Base-by-base conservation (phyloP, 2,329 filamentous ascomycete genomes). In the Calonectria pseudoreteaudii region DNA sequence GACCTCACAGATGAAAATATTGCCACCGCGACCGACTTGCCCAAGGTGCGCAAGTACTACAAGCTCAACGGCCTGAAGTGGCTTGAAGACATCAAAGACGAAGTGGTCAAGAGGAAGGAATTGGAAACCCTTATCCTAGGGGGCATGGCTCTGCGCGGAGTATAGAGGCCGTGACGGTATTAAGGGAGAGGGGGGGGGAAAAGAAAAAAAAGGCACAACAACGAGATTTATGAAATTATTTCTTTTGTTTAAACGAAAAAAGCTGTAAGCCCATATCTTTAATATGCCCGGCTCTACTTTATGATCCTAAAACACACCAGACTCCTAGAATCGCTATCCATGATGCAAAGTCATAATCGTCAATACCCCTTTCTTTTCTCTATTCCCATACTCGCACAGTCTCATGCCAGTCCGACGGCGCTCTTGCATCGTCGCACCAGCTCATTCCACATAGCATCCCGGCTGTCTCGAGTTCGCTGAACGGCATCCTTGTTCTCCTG, bases 21-120 rank as follows among this genome's bases (percentile, higher is more conserved):
- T 26, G 83, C 85, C 0, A 80, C 84, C 0, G 85, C 91, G 31
- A 90, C 92, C 2, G 94, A 98, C 81, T 83, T 93, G 79, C 83
- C 87, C 28, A 93, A 92, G 81, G 90, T 98, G 38, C 91, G 91
- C 81, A 98, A 98, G 85, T 92, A 94, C 75, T 98, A 98, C 85
- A 98, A 98, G 83, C 85, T 98, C 36, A 94, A 94, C 75, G 87
- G 89, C 10, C 82, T 91, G n/a, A 84, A 86, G 60, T 89, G 87
- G 77, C 80, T 91, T 2, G 86, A 89, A 56, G 83, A 84, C 23
- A 83, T 88, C 11, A 84, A 84, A 74, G 86, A 89, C 68, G 84
- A 87, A 30, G 76, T 79, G 26, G 80, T 84, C 75, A 88, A 86
- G 80, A 86, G 83, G 70, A 86, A 82, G 72, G 90, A 94, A 79